Evolutionary conservation across 495 filamentous ascomycete species (phyloP).

Genomic region (Copromyces sp.): DNA sequence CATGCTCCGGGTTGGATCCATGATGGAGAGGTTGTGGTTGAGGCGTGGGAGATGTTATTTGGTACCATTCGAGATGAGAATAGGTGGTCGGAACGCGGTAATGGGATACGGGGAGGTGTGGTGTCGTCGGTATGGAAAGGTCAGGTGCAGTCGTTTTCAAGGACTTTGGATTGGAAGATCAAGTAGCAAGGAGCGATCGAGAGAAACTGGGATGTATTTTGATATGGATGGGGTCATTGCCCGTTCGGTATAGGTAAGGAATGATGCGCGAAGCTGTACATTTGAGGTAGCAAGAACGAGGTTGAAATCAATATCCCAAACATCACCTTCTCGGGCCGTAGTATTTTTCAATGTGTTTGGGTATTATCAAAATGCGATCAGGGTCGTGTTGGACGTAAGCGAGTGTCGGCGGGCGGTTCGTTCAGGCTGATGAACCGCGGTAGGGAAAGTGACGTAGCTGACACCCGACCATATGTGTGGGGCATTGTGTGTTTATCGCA

Average conservation of each 20-base stretch:
- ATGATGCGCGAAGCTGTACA: background rate
- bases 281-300: background rate
- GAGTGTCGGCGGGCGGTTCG: background rate
- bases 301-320: background rate
- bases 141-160: background rate
- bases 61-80: background rate
- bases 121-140: no score
- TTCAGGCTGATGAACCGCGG: background rate
- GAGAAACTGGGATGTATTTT: background rate
- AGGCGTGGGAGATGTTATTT: background rate
- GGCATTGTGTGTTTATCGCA: background rate
- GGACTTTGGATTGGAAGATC: background rate
- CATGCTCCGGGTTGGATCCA: background rate
- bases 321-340: background rate
- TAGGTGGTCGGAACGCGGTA: background rate
- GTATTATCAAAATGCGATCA: background rate
- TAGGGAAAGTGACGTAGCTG: background rate
- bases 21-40: background rate
- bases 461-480: background rate
- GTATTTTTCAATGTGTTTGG: background rate
- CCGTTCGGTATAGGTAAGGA: background rate
- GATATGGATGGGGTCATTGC: background rate
- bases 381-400: background rate
- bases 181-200: background rate
- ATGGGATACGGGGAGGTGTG: background rate